phyloP scores from a whole-genome alignment of 306 rosid genomes.

The Corylus avellana region DNA sequence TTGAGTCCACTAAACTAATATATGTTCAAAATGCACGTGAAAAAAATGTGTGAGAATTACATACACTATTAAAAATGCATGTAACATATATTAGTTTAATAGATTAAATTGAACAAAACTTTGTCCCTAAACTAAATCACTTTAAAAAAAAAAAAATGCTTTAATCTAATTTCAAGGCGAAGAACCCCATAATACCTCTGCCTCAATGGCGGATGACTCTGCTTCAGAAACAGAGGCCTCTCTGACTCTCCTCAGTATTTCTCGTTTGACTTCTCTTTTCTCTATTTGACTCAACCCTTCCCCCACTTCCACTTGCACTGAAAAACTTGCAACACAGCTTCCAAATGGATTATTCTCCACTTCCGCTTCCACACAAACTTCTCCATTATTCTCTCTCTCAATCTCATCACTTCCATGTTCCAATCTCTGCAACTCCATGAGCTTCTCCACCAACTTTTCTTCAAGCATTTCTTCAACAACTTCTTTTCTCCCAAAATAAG shows the following conservation, averaged over 20 bases:
- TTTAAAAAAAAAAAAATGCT: background rate
- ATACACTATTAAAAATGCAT: too few relatives aligned
- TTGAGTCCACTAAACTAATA: too few relatives aligned
- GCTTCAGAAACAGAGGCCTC: conserved; percentile 53
- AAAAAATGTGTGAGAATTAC: too few relatives aligned
- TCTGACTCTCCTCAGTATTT: conserved; percentile 49
- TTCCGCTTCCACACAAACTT: background rate
- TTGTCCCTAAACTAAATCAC: background rate
- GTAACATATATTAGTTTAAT: too few relatives aligned
- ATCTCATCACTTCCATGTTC: background rate
- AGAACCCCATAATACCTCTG: conserved; percentile 71
- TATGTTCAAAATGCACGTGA: too few relatives aligned
- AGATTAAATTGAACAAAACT: too few relatives aligned
- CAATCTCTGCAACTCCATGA: conserved; percentile 57
- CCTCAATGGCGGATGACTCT: conserved; percentile 49
- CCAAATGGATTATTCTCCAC: conserved; percentile 31
- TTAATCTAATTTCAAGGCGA: conserved; percentile 34
- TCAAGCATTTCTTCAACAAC: conserved; percentile 53
- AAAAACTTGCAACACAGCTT: conserved; percentile 54
- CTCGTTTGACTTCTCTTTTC: conserved; percentile 49
- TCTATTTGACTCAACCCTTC: conserved; percentile 56
- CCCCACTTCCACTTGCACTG: conserved; percentile 57
- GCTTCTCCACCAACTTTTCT: conserved; percentile 41
- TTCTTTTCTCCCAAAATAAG: conserved; percentile 53
- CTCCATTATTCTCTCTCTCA: background rate